These are phyloP conservation scores for Elaeis oleifera DNA, from an alignment of 202 grass and related monocot species.

Conservation along the genomic window DNA sequence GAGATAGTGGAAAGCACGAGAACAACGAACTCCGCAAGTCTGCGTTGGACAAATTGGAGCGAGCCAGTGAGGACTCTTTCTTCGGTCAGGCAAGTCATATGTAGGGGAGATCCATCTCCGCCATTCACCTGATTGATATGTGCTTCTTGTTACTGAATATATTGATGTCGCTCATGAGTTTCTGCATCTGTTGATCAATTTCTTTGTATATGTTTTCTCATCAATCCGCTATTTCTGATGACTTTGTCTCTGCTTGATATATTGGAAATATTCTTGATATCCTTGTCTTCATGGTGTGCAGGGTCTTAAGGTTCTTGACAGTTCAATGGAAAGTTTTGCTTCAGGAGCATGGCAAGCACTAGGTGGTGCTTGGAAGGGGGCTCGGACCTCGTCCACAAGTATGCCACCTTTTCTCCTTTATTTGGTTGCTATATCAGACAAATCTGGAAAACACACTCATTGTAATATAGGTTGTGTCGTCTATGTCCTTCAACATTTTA, in stretches of 20 bases:
- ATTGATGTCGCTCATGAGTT: too few relatives aligned
- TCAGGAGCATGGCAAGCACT: constrained; percentile 75
- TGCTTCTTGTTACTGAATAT: too few relatives aligned
- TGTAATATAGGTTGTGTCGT: too few relatives aligned
- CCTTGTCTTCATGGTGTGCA: constrained; percentile 26
- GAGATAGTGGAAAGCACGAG: constrained; percentile 14
- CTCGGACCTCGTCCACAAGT: constrained; percentile 70
- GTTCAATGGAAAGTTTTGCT: constrained; percentile 70
- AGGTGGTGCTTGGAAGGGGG: constrained; percentile 76
- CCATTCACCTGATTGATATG: too few relatives aligned
- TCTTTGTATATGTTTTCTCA: too few relatives aligned
- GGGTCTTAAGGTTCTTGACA: constrained; percentile 86
- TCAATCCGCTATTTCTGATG: not conserved
- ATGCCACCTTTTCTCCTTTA: constrained; percentile 5
- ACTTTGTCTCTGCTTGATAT: not conserved
- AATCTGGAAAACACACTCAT: too few relatives aligned
- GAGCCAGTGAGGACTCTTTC: constrained; percentile 73
- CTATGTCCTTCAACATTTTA: too few relatives aligned
- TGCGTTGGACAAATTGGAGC: constrained; percentile 67
- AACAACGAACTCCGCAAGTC: constrained; percentile 35
- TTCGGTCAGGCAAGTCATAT: constrained; percentile 57
- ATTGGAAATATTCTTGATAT: constrained; percentile 4
- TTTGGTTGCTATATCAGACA: too few relatives aligned
- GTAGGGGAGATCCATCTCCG: too few relatives aligned
- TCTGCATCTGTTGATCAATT: too few relatives aligned